Evolutionary conservation across 768 basidiomycete genomes (phyloP).

Genomic region (Coprinopsis strossmayeri): DNA sequence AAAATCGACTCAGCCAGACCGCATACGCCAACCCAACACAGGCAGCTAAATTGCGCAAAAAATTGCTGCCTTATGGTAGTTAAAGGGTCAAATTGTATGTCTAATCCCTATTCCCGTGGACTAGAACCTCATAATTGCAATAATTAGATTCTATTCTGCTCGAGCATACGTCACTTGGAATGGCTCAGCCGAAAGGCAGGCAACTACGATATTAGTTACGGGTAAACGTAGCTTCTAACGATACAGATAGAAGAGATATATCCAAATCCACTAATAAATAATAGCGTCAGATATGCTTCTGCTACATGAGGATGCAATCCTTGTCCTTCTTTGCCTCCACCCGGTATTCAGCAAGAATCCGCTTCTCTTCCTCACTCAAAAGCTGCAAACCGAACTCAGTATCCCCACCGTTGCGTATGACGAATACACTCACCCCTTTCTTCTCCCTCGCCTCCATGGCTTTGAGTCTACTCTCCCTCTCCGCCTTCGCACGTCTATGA

Average conservation of each 20-base stretch:
- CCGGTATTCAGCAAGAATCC: constrained; percentile 46
- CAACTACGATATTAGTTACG: not conserved
- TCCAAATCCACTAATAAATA: constrained; percentile 10
- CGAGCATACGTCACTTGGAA: no score
- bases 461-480: constrained; percentile 61
- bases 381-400: constrained; percentile 27
- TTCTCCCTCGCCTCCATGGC: constrained; percentile 67
- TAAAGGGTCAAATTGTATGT: constrained; percentile 8
- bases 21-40: constrained; percentile 63
- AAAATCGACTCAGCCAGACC: constrained; percentile 60
- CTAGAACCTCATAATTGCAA: no score
- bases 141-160: no score
- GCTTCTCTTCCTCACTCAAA: constrained; percentile 60
- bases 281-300: not conserved
- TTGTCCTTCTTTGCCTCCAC: constrained; percentile 33
- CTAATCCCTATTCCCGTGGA: no score
- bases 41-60: constrained; percentile 59
- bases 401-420: constrained; percentile 2
- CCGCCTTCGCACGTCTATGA: constrained; percentile 59
- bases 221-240: no score
- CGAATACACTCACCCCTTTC: constrained; percentile 56
- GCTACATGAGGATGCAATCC: constrained; percentile 53
- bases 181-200: no score
- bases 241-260: constrained; percentile 5
- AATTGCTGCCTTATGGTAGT: constrained; percentile 61